Conservation (phyloP, 1,284 basidiomycete species). For the Marasmius tenuissimus region DNA sequence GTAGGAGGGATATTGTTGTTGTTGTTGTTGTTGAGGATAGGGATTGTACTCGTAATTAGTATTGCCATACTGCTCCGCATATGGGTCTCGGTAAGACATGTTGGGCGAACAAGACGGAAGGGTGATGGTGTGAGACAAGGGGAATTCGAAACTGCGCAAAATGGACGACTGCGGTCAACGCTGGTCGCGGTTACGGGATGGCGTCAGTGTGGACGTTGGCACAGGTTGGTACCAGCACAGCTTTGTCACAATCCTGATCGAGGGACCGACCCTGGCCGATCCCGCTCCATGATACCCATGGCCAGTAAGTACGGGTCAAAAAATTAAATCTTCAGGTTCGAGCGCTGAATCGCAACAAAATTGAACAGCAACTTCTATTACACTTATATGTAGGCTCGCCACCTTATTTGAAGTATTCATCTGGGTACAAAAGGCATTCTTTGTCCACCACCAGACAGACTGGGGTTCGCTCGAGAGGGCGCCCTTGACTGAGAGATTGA, state of each 20-base stretch:
- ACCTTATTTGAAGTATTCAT: no score
- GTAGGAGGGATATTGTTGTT: slow-evolving; percentile 50
- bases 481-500: slow-evolving; percentile 20
- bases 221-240: not conserved
- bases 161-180: not conserved
- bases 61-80: slow-evolving; percentile 39
- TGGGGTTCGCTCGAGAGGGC: slow-evolving; percentile 25
- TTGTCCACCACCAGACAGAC: slow-evolving; percentile 31
- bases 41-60: slow-evolving; percentile 46
- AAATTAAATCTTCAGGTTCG: no score
- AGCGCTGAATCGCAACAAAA: no score
- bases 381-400: no score
- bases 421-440: slow-evolving; percentile 48
- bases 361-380: slow-evolving; percentile 15
- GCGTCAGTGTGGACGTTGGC: not conserved
- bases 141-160: not conserved
- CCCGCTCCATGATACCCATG: no score
- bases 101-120: not conserved
- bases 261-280: not conserved
- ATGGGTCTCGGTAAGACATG: slow-evolving; percentile 48
- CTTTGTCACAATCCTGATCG: not conserved
- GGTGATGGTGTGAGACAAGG: not conserved
- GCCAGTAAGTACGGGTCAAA: no score
- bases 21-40: slow-evolving; percentile 41
- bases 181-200: not conserved